A percentile compares a stretch with the other conserved stretches of the same genome.
Conservation (phyloP, 2,329 filamentous ascomycete species). For the Botrytis galanthina region DNA sequence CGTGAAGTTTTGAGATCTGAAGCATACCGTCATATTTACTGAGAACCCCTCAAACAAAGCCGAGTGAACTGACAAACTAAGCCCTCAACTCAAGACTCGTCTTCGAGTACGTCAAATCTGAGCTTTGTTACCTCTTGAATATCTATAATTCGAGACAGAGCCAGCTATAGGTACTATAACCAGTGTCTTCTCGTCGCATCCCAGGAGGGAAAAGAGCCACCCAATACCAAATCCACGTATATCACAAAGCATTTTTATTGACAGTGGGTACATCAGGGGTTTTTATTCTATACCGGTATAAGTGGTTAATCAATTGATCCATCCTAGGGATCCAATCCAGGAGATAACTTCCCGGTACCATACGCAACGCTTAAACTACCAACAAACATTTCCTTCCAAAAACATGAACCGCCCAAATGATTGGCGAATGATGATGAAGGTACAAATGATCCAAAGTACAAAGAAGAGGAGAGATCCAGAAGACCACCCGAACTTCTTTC, state of each 20-base stretch:
- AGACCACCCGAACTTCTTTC: not conserved
- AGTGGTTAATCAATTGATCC: constrained; percentile 14
- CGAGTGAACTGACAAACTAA: not conserved
- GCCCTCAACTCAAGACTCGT: not conserved
- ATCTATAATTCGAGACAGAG: not conserved
- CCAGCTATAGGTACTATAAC: not conserved
- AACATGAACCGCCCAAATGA: constrained; percentile 11
- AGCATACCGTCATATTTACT: not conserved
- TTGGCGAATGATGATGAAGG: constrained; percentile 13
- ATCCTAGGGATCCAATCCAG: constrained; percentile 19
- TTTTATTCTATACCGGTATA: constrained; percentile 11
- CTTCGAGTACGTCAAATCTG: not conserved
- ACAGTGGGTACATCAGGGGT: not conserved
- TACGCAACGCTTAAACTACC: constrained; percentile 18
- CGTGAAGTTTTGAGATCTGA: not conserved
- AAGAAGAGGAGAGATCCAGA: not conserved
- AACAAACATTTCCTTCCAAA: constrained; percentile 19
- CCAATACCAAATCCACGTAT: not conserved
- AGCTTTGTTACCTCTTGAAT: not conserved
- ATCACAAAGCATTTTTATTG: not conserved
- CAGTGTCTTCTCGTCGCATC: not conserved
- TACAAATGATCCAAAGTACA: constrained; percentile 19
- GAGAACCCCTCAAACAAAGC: not conserved
- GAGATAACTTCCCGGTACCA: constrained; percentile 14
- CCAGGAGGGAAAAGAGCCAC: too few species aligned